Evolutionary conservation across 371 early-diverging fungal species (phyloP).

Genomic region (Edhazardia aedis): DNA sequence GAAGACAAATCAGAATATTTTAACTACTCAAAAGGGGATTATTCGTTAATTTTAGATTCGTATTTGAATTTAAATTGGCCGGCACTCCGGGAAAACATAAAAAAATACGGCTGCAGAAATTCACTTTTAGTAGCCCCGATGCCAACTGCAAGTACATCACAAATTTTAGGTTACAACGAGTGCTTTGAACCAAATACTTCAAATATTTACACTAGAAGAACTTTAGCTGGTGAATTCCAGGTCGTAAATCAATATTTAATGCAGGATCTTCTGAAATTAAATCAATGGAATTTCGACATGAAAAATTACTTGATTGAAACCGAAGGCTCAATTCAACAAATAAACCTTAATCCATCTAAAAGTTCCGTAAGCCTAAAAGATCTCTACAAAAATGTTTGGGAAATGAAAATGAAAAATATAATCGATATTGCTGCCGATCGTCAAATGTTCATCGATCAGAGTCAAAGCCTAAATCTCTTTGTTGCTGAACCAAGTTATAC

Average conservation of each 20-base stretch:
- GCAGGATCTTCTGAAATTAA: constrained; percentile 67
- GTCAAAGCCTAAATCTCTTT: constrained; percentile 87
- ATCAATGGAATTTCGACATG: constrained; percentile 77
- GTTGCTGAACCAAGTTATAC: constrained; percentile 67
- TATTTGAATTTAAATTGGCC: constrained; percentile 87
- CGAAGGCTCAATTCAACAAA: constrained; percentile 69
- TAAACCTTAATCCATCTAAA: too few species aligned
- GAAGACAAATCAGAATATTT: too few species aligned
- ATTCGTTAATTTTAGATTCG: too few species aligned
- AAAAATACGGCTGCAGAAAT: constrained; percentile 76
- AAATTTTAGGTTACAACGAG: constrained; percentile 91
- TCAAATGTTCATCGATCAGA: constrained; percentile 89
- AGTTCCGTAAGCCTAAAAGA: constrained; percentile 75
- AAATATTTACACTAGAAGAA: constrained; percentile 89
- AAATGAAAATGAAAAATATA: constrained; percentile 66
- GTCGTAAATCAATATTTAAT: constrained; percentile 85
- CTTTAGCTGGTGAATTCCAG: constrained; percentile 94
- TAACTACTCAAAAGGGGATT: background rate
- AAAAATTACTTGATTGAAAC: constrained; percentile 84
- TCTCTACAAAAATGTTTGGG: constrained; percentile 93
- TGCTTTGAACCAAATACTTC: constrained; percentile 92
- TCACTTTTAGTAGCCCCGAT: constrained; percentile 85
- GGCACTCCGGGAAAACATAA: constrained; percentile 57
- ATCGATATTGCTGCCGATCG: constrained; percentile 65
- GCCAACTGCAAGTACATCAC: constrained; percentile 96